Base-by-base conservation (phyloP, 306 rosid species). In the Medicago arabica region DNA sequence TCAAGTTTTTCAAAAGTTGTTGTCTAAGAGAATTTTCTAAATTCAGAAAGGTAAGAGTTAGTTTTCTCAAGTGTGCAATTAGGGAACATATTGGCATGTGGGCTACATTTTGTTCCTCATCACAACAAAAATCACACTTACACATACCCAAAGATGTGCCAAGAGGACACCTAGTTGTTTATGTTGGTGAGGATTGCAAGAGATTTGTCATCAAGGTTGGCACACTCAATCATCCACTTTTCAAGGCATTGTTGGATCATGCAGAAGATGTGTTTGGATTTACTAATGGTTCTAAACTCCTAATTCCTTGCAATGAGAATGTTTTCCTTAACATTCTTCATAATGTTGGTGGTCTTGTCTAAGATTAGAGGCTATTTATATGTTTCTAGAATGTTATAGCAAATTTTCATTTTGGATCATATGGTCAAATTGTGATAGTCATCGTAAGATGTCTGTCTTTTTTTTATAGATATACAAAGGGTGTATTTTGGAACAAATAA, bases 251-350 rank as follows among this genome's bases (percentile, higher is more conserved):
- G 80, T 82, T 90, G 75, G 86, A 85, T 77, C 86, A 79, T 64
- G 90, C 93, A 6, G 96, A 90, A 67, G 89, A 90, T 43, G 85
- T 81, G 71, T 84, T 88, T 80, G 90, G 86, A 75, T 88, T 89
- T 71, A 16, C 57, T 69, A 69, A 54, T 34, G 76, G 58, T 78
- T 66, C 90, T 53, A 92, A 85, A 47, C 90, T 87, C 9, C 44
- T 78, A 8, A 86, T 92, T 63, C 97, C 96, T 84, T 89, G 96
- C 74, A 77, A 66, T 41, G 96, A 88, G 68, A 76, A 43, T 72
- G 69, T 72, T 76, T 92, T 92, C 78, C 74, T 86, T 11, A 47
- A 59, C 28, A 34, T 87, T 74, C 85, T 92, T 71, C 87, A 57
- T 3, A 81, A 77, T 81, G 77, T 67, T 16, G 36, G 51, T 77